Evolutionary conservation across 2,329 filamentous ascomycete species (phyloP).

Genomic region (Talaromyces sp.): DNA sequence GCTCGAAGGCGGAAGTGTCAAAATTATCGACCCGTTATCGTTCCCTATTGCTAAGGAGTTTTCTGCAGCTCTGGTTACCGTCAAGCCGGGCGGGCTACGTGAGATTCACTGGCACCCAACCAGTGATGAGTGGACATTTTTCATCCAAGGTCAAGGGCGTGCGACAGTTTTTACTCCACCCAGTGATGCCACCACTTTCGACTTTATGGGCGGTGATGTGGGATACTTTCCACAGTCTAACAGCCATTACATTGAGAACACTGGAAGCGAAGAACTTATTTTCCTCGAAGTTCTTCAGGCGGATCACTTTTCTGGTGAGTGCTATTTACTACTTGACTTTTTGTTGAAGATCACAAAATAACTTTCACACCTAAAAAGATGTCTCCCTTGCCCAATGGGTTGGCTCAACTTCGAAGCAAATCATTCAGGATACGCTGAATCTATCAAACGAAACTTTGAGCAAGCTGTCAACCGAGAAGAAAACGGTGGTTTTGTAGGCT

Average conservation of each 20-base stretch:
- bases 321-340: constrained; percentile 15
- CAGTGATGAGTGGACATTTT: constrained; percentile 78
- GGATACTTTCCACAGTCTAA: constrained; percentile 73
- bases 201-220: constrained; percentile 70
- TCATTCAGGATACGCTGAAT: constrained; percentile 54
- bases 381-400: constrained; percentile 47
- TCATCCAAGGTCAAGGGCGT: constrained; percentile 66
- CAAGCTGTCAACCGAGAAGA: constrained; percentile 43
- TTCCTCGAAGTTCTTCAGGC: constrained; percentile 73
- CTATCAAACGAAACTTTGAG: constrained; percentile 37
- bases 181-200: constrained; percentile 67
- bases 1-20: constrained; percentile 65
- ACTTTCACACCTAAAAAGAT: constrained; percentile 30
- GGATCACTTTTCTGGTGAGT: constrained; percentile 54
- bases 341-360: background rate
- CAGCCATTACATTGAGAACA: constrained; percentile 78
- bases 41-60: constrained; percentile 71
- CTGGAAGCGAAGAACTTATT: constrained; percentile 66
- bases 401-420: constrained; percentile 51
- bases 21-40: constrained; percentile 71
- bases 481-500: constrained; percentile 32
- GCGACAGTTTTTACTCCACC: constrained; percentile 71
- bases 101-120: constrained; percentile 83
- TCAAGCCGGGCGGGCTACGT: constrained; percentile 66
- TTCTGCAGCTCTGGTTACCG: constrained; percentile 66